phyloP scores from a whole-genome alignment of 176 grass and related monocot genomes.

The Oryza coarctata region DNA sequence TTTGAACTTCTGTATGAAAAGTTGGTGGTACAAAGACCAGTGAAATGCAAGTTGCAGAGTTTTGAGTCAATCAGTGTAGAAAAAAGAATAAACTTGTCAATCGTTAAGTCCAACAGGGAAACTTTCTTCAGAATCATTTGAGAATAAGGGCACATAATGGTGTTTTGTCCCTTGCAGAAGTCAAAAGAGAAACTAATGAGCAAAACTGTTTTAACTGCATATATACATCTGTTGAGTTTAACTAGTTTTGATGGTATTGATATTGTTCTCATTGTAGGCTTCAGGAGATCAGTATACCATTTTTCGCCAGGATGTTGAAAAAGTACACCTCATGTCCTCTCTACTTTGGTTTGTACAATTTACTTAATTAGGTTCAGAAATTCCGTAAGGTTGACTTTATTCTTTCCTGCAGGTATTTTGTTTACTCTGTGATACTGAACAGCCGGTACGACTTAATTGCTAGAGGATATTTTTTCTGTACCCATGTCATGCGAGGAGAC shows the following conservation, averaged over 20 bases:
- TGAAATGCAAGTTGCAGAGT: neutral
- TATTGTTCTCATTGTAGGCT: constrained; percentile 41
- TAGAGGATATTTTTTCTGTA: neutral
- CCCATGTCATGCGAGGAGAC: neutral
- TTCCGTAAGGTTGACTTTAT: constrained; percentile 24
- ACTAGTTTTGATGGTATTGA: constrained; percentile 6
- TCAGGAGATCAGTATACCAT: constrained; percentile 66
- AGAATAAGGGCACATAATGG: neutral
- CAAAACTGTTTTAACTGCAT: neutral
- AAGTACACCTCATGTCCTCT: constrained; percentile 44
- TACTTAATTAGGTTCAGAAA: constrained; percentile 31
- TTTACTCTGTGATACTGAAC: constrained; percentile 78
- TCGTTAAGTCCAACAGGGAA: neutral
- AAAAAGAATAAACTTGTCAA: neutral
- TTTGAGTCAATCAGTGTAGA: neutral
- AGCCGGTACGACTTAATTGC: constrained; percentile 50
- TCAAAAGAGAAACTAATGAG: neutral
- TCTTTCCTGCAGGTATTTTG: constrained; percentile 82
- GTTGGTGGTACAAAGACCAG: neutral
- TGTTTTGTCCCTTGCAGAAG: neutral
- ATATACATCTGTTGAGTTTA: neutral
- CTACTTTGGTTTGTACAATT: constrained; percentile 6
- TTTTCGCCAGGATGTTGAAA: constrained; percentile 82
- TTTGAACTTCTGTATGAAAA: neutral
- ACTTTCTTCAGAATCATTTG: neutral